Percentiles rank a stretch among this genome's conserved stretches.
Conservation (phyloP, 805 yeast genomes). For the Dipodascopsis tothii region DNA sequence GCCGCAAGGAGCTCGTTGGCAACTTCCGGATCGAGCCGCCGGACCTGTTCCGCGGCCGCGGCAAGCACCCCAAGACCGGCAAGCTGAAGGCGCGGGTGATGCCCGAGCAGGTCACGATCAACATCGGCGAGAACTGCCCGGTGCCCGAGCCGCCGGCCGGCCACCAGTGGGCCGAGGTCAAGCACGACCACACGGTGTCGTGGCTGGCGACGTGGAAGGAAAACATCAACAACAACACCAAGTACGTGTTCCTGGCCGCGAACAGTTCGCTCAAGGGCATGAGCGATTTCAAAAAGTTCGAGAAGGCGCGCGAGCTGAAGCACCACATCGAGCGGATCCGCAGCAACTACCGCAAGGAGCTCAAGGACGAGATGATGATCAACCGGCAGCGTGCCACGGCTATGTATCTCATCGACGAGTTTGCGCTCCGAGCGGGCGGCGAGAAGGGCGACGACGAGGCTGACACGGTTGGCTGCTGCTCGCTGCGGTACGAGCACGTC, state of each 20-base stretch:
- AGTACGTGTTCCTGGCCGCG: slow-evolving; percentile 87
- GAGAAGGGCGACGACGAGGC: slow-evolving; percentile 97
- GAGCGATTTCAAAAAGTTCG: slow-evolving; percentile 85
- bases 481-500: slow-evolving; percentile 82
- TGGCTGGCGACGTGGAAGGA: slow-evolving; percentile 99
- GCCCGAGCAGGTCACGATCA: slow-evolving; percentile 85
- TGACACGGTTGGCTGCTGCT: slow-evolving; percentile 96
- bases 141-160: slow-evolving; percentile 82
- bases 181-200: slow-evolving; percentile 80
- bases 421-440: slow-evolving; percentile 96
- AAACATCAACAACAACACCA: slow-evolving; percentile 72
- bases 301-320: slow-evolving; percentile 81
- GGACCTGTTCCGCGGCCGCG: slow-evolving; percentile 90
- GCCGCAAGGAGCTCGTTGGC: slow-evolving; percentile 85
- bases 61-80: slow-evolving; percentile 95
- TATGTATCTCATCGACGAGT: slow-evolving; percentile 80
- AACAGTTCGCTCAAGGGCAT: slow-evolving; percentile 85
- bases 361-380: slow-evolving; percentile 69
- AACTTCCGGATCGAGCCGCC: slow-evolving; percentile 95
- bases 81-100: slow-evolving; percentile 74
- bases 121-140: slow-evolving; percentile 62
- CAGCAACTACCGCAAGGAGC: slow-evolving; percentile 58
- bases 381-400: slow-evolving; percentile 92
- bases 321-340: slow-evolving; percentile 65
- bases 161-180: slow-evolving; percentile 82